Conservation (phyloP, 495 filamentous ascomycete species). For the Pyrenula massariospora region DNA sequence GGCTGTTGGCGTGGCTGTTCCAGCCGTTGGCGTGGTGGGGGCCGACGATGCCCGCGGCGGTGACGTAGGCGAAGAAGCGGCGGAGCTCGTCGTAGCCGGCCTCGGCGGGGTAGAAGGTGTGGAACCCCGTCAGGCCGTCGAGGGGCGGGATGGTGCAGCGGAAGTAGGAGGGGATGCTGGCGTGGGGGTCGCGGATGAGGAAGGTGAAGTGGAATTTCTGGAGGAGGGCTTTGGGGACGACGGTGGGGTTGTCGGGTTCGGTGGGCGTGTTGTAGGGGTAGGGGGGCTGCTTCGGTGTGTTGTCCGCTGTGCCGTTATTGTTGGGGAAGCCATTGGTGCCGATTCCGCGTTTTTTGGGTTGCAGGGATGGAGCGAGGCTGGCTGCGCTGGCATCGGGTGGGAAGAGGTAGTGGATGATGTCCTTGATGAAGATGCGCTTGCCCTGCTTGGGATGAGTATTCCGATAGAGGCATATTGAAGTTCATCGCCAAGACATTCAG, state of each 20-base stretch:
- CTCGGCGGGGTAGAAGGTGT: slow-evolving; percentile 72
- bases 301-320: slow-evolving; percentile 15
- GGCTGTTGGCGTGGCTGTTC: slow-evolving; percentile 15
- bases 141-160: slow-evolving; percentile 92
- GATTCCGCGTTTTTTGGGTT: slow-evolving; percentile 48
- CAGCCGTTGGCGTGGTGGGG: slow-evolving; percentile 26
- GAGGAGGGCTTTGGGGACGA: slow-evolving; percentile 60
- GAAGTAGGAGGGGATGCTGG: slow-evolving; percentile 82
- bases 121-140: slow-evolving; percentile 68
- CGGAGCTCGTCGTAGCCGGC: slow-evolving; percentile 85
- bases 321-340: slow-evolving; percentile 28
- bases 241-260: slow-evolving; percentile 66
- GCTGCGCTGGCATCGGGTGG: slow-evolving; percentile 59
- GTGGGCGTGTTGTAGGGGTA: slow-evolving; percentile 45
- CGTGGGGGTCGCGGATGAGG: slow-evolving; percentile 84
- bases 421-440: slow-evolving; percentile 95
- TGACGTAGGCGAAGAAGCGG: slow-evolving; percentile 72
- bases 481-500: neutral
- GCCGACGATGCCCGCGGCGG: slow-evolving; percentile 46
- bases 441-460: slow-evolving; percentile 31
- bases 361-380: slow-evolving; percentile 63
- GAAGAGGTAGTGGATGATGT: slow-evolving; percentile 83
- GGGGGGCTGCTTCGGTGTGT: slow-evolving; percentile 21
- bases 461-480: neutral
- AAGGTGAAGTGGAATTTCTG: slow-evolving; percentile 86